Evolutionary conservation across 805 yeast genomes (phyloP), one percentile per base, ranked within the genome.

Genomic region (Candida boleticola): DNA sequence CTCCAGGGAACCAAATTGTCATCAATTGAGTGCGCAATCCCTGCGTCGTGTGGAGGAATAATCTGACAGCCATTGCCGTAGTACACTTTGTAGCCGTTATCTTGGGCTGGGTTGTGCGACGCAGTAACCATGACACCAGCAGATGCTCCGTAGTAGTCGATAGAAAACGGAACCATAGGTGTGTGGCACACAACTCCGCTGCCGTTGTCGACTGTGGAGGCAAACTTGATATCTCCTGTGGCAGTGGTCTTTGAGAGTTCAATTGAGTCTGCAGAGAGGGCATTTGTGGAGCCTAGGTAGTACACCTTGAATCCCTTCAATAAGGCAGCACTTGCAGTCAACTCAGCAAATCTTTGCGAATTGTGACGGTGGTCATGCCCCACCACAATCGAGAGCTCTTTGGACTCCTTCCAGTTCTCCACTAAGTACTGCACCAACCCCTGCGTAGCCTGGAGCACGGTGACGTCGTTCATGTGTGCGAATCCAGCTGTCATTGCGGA

Each of bases 111-210:
- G 57, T 85, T 85, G 56, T 87, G 95, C 40, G 93, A 85, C 1
- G 96, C 96, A 0, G 96, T 89, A 22, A 90, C 79, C 97, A 90
- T 90, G 1, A 92, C 85, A 18, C 98, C 99, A 39, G 82, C 87
- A 0, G 83, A 69, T 0, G 96, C 86, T 0, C 63, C 49, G 42
- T 64, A 73, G 22, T 67, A 54, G 48, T 85, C 87, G 20, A 92
- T 83, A 0, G 85, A 80, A 62, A 86, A 92, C 1, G 99, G 98
- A 1, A 92, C 97, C 59, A 89, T 63, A 1, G 99, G 99, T 0
- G 99, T 92, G 45, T 89, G 96, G 44, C 36, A 33, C 45, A 41
- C 47, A 40, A 30, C 42, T 7, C 27, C 27, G 11, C 10, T 11
- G 27, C 27, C 27, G 13, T 20, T 17, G 20, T 32, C 42, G n/a